A percentile compares a stretch with the other conserved stretches of the same genome.
Evolutionary conservation across 306 rosid species (phyloP).

Genomic region (Glycyrrhiza uralensis): DNA sequence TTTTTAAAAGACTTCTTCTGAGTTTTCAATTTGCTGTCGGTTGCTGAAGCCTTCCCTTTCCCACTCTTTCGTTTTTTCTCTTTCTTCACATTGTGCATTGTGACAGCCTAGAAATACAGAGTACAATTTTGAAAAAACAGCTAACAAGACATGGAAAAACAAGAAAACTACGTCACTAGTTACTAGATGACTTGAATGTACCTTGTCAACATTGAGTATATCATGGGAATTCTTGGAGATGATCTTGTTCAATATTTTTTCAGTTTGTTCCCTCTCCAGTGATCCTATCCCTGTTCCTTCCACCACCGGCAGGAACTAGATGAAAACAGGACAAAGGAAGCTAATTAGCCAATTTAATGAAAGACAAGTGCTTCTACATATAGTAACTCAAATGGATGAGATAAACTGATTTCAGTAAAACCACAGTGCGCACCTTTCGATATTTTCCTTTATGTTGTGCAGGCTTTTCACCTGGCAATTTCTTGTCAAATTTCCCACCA

Average conservation of each 20-base stretch:
- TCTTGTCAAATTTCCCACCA: conserved; percentile 95
- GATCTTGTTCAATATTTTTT: conserved; percentile 79
- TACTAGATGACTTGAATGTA: conserved; percentile 19
- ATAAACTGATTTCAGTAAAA: neutral
- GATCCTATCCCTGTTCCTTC: conserved; percentile 62
- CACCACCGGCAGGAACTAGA: conserved; percentile 88
- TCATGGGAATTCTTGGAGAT: conserved; percentile 80
- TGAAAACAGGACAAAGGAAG: conserved; percentile 17
- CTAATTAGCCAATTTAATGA: neutral
- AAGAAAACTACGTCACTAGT: neutral
- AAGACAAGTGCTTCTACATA: neutral
- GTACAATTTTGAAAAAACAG: neutral
- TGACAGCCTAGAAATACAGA: conserved; percentile 60
- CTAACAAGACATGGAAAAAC: neutral
- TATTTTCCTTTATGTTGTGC: conserved; percentile 72
- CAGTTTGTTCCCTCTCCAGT: conserved; percentile 74
- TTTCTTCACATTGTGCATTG: conserved; percentile 69
- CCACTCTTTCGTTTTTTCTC: conserved; percentile 55
- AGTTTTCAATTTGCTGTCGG: conserved; percentile 66
- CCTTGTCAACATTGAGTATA: conserved; percentile 80
- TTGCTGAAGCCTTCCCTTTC: conserved; percentile 39
- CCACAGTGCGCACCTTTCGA: conserved; percentile 59
- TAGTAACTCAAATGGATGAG: neutral
- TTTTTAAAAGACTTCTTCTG: conserved; percentile 51
- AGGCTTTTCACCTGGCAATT: conserved; percentile 79